These are phyloP conservation scores for Metschnikowia borealis DNA, from an alignment of 805 yeast species.

Conservation along the genomic window DNA sequence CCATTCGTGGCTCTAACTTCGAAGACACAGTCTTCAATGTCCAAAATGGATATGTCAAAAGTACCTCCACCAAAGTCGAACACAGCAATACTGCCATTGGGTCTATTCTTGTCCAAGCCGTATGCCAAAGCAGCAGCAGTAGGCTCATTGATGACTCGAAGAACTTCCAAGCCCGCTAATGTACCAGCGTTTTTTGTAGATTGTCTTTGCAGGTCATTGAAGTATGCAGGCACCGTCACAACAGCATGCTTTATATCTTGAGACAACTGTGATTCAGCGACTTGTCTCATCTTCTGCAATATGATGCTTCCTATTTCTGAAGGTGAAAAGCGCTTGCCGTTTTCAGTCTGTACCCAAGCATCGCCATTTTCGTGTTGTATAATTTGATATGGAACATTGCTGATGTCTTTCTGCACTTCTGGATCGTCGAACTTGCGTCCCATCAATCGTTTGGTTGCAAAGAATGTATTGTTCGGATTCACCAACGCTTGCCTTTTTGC, in stretches of 20 bases:
- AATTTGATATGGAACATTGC: slow-evolving; percentile 60
- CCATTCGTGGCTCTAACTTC: slow-evolving; percentile 83
- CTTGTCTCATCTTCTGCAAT: slow-evolving; percentile 58
- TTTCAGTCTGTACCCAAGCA: slow-evolving; percentile 56
- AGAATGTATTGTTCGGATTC: slow-evolving; percentile 74
- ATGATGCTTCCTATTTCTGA: slow-evolving; percentile 68
- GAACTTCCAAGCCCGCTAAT: slow-evolving; percentile 69
- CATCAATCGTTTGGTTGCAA: slow-evolving; percentile 76
- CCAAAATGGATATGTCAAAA: slow-evolving; percentile 73
- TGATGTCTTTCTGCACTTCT: slow-evolving; percentile 66
- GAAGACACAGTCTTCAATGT: slow-evolving; percentile 76
- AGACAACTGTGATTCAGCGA: slow-evolving; percentile 52
- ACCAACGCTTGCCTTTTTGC: slow-evolving; percentile 77
- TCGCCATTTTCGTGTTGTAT: slow-evolving; percentile 59
- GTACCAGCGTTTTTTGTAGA: slow-evolving; percentile 80
- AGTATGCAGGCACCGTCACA: slow-evolving; percentile 81
- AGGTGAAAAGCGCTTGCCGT: slow-evolving; percentile 51
- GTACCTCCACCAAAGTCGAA: slow-evolving; percentile 87
- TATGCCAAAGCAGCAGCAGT: slow-evolving; percentile 95
- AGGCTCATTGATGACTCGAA: slow-evolving; percentile 78
- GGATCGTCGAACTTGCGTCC: slow-evolving; percentile 67
- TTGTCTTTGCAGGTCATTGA: slow-evolving; percentile 77
- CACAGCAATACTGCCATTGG: slow-evolving; percentile 52
- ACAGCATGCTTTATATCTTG: slow-evolving; percentile 60
- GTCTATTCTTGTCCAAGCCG: slow-evolving; percentile 66